Percentiles rank a stretch among this genome's conserved stretches.
Evolutionary conservation across 441 rosid species (phyloP).

Genomic region (Dalechampia spathulata): DNA sequence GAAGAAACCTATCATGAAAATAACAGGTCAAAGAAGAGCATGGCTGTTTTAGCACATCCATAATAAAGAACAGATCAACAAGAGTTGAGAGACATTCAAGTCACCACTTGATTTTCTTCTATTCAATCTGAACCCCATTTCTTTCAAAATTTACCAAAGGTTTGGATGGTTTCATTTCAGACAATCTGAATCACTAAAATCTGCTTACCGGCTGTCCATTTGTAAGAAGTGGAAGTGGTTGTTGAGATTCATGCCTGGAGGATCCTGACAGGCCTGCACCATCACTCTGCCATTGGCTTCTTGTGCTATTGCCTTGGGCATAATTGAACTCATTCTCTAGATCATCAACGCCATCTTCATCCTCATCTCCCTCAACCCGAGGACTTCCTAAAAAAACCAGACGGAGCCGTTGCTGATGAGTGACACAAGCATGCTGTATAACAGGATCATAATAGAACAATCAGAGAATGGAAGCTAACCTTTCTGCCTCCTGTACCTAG

Average conservation of each 20-base stretch:
- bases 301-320: conserved; percentile 49
- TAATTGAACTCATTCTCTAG: conserved; percentile 83
- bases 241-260: conserved; percentile 83
- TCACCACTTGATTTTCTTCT: too few relatives aligned
- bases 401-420: neutral
- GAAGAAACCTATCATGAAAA: too few relatives aligned
- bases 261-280: conserved; percentile 75
- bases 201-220: conserved; percentile 65
- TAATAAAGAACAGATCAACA: too few relatives aligned
- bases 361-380: conserved; percentile 91
- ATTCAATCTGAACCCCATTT: too few relatives aligned
- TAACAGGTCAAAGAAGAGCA: too few relatives aligned
- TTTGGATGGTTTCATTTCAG: too few relatives aligned
- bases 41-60: too few relatives aligned
- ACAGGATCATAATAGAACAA: neutral
- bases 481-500: conserved; percentile 81
- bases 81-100: too few relatives aligned
- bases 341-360: conserved; percentile 93
- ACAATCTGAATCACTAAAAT: conserved; percentile 9
- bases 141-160: too few relatives aligned
- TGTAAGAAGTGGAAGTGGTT: conserved; percentile 85
- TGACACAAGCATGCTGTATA: neutral
- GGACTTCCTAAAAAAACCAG: conserved; percentile 55
- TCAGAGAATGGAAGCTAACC: conserved; percentile 37
- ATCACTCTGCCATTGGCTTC: conserved; percentile 75